phyloP scores from a whole-genome alignment of 1,139 yeast genomes.

The Candida sp. region DNA sequence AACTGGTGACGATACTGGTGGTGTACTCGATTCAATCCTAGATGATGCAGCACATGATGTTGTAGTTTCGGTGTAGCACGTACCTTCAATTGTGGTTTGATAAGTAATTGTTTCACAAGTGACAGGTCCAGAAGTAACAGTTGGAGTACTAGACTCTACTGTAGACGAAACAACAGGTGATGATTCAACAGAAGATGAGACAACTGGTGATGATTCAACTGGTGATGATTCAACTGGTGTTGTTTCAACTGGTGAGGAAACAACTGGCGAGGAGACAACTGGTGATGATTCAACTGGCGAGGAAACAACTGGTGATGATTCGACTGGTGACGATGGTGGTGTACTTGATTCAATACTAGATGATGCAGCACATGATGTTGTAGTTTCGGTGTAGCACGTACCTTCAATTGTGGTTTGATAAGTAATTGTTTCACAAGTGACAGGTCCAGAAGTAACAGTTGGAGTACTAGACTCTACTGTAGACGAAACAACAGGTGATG shows the following conservation, averaged over 20 bases:
- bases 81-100: not conserved
- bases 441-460: not conserved
- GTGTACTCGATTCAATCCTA: not conserved
- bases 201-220: not conserved
- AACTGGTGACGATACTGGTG: not conserved
- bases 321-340: not conserved
- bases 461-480: not conserved
- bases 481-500: not conserved
- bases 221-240: not conserved
- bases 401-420: not conserved
- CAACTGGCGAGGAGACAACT: not conserved
- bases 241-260: not conserved
- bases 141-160: not conserved
- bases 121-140: slow-evolving; percentile 1
- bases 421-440: slow-evolving; percentile 1
- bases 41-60: not conserved
- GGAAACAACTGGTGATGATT: not conserved
- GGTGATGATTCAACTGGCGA: not conserved
- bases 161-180: not conserved
- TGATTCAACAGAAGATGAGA: too few species aligned
- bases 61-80: not conserved
- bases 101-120: not conserved
- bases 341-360: too few species aligned
- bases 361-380: not conserved
- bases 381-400: not conserved